Evolutionary conservation across 140 eudicot genomes (phyloP).

Genomic region (Eryngium alpinum): DNA sequence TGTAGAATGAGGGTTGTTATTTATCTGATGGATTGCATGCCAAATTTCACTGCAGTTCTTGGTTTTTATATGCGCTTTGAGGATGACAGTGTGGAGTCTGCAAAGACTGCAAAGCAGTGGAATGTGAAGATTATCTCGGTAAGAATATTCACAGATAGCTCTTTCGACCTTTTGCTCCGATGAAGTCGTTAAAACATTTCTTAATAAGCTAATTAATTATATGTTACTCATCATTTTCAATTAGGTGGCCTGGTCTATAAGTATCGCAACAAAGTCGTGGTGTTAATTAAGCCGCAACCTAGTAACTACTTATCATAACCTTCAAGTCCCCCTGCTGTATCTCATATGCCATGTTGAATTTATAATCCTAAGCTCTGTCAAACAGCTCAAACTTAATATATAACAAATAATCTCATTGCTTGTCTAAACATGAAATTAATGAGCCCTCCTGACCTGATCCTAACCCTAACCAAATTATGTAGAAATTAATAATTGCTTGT

Average conservation of each 20-base stretch:
- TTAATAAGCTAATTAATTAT: background rate
- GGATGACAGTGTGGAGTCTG: conserved; percentile 97
- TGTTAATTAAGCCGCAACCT: no score
- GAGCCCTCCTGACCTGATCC: no score
- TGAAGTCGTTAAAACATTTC: background rate
- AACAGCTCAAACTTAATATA: no score
- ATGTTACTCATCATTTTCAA: background rate
- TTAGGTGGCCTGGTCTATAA: background rate
- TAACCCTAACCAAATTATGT: no score
- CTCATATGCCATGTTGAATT: no score
- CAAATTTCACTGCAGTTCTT: conserved; percentile 45
- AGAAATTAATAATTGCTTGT: background rate
- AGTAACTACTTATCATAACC: no score
- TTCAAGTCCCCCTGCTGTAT: no score
- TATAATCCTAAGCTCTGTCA: no score
- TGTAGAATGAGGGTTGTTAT: background rate
- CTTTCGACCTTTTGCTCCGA: background rate
- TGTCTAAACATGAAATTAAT: no score
- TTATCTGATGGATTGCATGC: background rate
- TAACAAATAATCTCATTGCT: no score
- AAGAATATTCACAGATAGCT: conserved; percentile 17
- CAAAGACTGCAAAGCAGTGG: conserved; percentile 91
- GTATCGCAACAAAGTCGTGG: no score
- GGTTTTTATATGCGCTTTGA: conserved; percentile 97
- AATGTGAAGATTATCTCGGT: conserved; percentile 97